These are phyloP conservation scores for Nematocida ausubeli DNA, from an alignment of 371 early-diverging fungal species.

Conservation along the genomic window DNA sequence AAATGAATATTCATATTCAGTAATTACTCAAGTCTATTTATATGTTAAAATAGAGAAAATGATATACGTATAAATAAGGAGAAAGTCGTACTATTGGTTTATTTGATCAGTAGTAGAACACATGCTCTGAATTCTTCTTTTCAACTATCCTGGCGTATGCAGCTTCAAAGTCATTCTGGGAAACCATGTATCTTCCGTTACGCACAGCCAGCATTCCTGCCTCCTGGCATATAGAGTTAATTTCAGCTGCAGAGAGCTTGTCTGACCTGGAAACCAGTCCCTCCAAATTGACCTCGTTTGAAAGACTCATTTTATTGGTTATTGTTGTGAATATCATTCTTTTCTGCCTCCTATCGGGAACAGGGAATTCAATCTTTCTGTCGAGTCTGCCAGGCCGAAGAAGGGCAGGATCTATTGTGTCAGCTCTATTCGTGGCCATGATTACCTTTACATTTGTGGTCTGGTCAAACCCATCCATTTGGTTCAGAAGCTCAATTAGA, in stretches of 20 bases:
- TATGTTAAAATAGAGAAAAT: too few relatives aligned
- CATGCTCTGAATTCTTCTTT: slow-evolving; percentile 59
- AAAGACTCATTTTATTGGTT: slow-evolving; percentile 93
- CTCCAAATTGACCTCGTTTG: slow-evolving; percentile 95
- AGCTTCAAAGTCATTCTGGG: slow-evolving; percentile 92
- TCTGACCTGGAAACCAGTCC: slow-evolving; percentile 94
- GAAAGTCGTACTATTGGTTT: not conserved
- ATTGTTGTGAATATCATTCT: slow-evolving; percentile 92
- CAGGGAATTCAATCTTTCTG: slow-evolving; percentile 83
- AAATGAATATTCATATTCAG: too few relatives aligned
- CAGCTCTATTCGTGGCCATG: slow-evolving; percentile 97
- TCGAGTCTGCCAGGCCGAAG: slow-evolving; percentile 91
- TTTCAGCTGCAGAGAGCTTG: slow-evolving; percentile 94
- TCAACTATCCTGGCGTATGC: slow-evolving; percentile 70
- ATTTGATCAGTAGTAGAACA: slow-evolving; percentile 61
- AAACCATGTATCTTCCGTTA: slow-evolving; percentile 90
- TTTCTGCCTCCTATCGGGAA: slow-evolving; percentile 96
- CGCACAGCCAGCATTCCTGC: slow-evolving; percentile 98
- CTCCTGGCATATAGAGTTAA: slow-evolving; percentile 97
- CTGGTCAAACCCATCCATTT: slow-evolving; percentile 99
- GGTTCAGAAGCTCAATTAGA: slow-evolving; percentile 91
- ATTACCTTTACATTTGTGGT: slow-evolving; percentile 92
- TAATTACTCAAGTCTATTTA: too few relatives aligned
- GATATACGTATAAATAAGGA: too few relatives aligned
- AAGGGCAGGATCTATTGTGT: slow-evolving; percentile 90